phyloP scores from a whole-genome alignment of 2,329 filamentous ascomycete genomes.

The Stagonosporopsis tanaceti region DNA sequence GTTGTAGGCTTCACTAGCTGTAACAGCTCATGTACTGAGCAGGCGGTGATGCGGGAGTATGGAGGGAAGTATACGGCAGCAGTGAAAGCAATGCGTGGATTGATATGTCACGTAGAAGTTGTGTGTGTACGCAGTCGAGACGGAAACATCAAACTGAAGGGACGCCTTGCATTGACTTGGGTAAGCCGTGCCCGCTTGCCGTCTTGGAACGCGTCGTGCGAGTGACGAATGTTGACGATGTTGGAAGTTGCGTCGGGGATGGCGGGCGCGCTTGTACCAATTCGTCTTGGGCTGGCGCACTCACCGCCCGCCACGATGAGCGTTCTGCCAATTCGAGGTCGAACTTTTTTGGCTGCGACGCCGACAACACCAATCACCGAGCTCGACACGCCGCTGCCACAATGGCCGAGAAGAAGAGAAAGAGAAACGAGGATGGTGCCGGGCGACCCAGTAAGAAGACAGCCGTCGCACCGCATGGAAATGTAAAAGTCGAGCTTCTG shows the following conservation, averaged over 20 bases:
- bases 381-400: constrained; percentile 19
- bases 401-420: constrained; percentile 51
- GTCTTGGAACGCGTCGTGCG: constrained; percentile 5
- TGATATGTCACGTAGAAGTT: neutral
- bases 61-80: neutral
- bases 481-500: constrained; percentile 55
- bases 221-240: constrained; percentile 10
- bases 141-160: neutral
- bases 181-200: neutral
- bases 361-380: constrained; percentile 12
- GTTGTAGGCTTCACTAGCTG: constrained; percentile 1
- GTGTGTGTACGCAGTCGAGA: neutral
- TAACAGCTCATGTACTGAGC: neutral
- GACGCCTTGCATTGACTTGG: neutral
- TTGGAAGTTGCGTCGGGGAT: constrained; percentile 7
- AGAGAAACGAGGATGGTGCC: constrained; percentile 42
- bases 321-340: constrained; percentile 29
- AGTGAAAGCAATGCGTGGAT: neutral
- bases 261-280: neutral
- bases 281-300: neutral
- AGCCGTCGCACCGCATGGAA: constrained; percentile 50
- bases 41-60: neutral
- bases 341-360: constrained; percentile 34
- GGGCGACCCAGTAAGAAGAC: constrained; percentile 55
- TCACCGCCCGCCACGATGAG: constrained; percentile 1